Base-by-base conservation (phyloP, 2,329 filamentous ascomycete species). In the Cucurbitaria berberidis region DNA sequence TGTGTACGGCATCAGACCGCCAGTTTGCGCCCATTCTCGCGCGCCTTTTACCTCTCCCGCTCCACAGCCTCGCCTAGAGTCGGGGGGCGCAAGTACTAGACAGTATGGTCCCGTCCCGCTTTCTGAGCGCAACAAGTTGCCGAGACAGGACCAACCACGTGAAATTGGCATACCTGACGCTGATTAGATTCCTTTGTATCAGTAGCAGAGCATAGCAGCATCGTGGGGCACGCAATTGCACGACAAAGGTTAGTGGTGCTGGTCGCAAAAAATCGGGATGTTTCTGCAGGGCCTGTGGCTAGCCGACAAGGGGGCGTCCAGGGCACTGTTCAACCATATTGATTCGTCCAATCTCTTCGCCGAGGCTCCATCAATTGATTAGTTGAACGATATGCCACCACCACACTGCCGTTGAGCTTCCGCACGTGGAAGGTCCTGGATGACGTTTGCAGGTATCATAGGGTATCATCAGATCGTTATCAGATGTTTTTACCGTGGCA, bases 1-100 rank as follows among this genome's bases (percentile, higher is more conserved):
- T 8, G 30, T 26, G 34, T 50, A 48, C 54, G 47, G 52, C 59
- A 55, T 42, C 65, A 70, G 68, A 71, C 69, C 69, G 69, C 69
- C 61, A 64, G 57, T 67, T 64, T 59, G 62, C 45, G 51, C 51
- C 62, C 57, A 57, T 49, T 29, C 54, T 57, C 55, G 61, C 54
- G 62, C 61, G 57, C 52, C 55, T 50, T 52, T 55, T 53, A 45
- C 32, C 41, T 45, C 30, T 51, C 42, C 40, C 46, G 48, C 45
- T 52, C 45, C 48, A 35, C 45, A 26, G 51, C 30, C 60, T 57
- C 55, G 59, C 50, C 59, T 59, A 53, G 48, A 59, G 57, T 51
- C 45, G 22, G 42, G 26, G 5, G 44, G 39, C 2, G 26, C 53
- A 55, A 44, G 48, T 48, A 55, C 46, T 48, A 53, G 16, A 39